Conservation (phyloP, 139 green algal genomes). For the Coccomyxa sp. region DNA sequence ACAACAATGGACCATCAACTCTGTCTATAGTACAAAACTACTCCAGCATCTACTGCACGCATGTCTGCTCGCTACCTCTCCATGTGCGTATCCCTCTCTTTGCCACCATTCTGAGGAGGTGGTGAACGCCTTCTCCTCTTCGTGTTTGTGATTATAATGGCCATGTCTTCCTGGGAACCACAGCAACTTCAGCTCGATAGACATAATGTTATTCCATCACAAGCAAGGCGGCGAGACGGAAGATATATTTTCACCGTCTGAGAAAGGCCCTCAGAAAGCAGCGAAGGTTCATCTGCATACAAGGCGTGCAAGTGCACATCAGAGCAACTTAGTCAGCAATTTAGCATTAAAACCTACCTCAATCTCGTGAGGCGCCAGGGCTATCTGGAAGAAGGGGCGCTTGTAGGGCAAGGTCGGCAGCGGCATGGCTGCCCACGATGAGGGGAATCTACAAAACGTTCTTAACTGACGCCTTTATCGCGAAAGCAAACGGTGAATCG, state of each 20-base stretch:
- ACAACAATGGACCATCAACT: too few relatives aligned
- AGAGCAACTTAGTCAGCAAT: not conserved
- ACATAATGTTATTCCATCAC: too few relatives aligned
- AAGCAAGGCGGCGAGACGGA: too few relatives aligned
- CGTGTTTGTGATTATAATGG: constrained; percentile 39
- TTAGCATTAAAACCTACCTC: constrained; percentile 15
- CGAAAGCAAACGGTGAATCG: not conserved
- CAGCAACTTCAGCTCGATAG: too few relatives aligned
- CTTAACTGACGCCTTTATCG: not conserved
- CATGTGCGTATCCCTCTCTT: constrained; percentile 2
- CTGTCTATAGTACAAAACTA: not conserved
- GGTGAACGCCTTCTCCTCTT: constrained; percentile 26
- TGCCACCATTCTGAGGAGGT: constrained; percentile 14
- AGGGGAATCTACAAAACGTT: too few relatives aligned
- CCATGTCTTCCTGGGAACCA: constrained; percentile 30
- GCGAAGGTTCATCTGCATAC: not conserved
- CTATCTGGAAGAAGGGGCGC: constrained; percentile 36
- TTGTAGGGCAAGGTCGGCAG: constrained; percentile 33
- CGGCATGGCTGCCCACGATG: constrained; percentile 1
- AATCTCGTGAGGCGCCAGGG: constrained; percentile 29
- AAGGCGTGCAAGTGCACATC: not conserved
- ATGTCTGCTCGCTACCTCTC: not conserved
- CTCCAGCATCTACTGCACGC: not conserved
- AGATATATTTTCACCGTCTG: too few relatives aligned
- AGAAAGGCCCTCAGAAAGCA: too few relatives aligned